Base-by-base conservation (phyloP, 2,329 filamentous ascomycete genomes). In the Leptographium radiaticola region DNA sequence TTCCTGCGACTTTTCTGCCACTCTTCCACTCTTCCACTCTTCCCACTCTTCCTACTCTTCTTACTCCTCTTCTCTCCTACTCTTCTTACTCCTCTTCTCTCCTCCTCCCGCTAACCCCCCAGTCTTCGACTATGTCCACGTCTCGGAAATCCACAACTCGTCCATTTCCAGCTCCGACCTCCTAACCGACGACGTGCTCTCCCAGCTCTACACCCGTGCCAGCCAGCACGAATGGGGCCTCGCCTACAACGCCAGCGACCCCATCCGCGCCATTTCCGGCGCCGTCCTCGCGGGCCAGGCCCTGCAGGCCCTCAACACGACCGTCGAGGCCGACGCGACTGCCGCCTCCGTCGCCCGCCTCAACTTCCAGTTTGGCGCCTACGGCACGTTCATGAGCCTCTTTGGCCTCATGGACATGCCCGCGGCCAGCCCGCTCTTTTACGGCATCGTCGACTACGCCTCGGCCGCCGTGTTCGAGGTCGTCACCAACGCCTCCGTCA, bases 211-310 rank as follows among this genome's bases (percentile, higher is more conserved):
- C 61, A 76, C 77, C n/a, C 80, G 93, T 36, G 89, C 90, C 60
- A 82, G 90, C 65, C 71, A 73, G 55, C 87, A 93, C 67, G 86
- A 96, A 67, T 95, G 79, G 74, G 84, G 83, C 63, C 80, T 93
- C 15, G 87, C 87, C 52, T 94, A 85, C 78, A 91, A 94, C 70
- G 69, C 72, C 59, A 85, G 81, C 69, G 87, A 90, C 62, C 71
- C 76, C 46, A 72, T 77, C 60, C 76, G 79, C 52, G 75, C 80
- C 60, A 74, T 84, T 59, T 72, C 75, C 3, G 80, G 79, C 57
- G 68, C 74, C 54, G 76, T 80, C 30, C 71, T 83, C 4, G 79
- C 76, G 2, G 76, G 72, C 45, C 73, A 81, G 64, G 67, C 82
- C 57, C 59, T 81, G 46, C 66, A 70, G 56, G 69, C 75, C 54